Base-by-base conservation (phyloP, 495 filamentous ascomycete species). In the Chaetomium fimeti region DNA sequence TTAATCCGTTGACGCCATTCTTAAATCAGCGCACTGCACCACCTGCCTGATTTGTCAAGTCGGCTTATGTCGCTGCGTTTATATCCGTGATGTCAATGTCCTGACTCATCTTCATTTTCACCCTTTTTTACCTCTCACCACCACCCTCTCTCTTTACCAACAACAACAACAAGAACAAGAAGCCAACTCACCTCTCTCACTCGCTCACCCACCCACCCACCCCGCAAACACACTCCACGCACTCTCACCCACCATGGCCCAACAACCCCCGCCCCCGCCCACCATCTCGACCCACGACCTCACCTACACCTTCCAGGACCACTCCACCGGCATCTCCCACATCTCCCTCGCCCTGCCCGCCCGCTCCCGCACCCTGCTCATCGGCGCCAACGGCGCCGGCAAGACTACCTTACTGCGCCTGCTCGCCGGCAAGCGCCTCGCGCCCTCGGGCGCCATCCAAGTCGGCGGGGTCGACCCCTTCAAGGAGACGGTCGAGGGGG, bases 341-440 rank as follows among this genome's bases (percentile, higher is more conserved):
- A 82, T 98, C 67, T 78, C 74, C 63, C 84, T 99, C 53, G 76
- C 83, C 65, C 85, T 99, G 8, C 95, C 94, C 7, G 75, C 91
- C 3, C 85, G 88, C 53, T 92, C 89, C 66, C 90, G 95, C 66
- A 96, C 93, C 1, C 84, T 99, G 3, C 82, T 99, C 12, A 96
- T 98, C 71, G 94, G 94, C 72, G 94, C 95, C 63, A 99, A 99
- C 76, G 94, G 94, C 71, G 93, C 95, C 20, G 94, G 94, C 48
- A 99, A 99, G 74, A 98, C 95, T 24, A 98, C 94, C 3, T 87
- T 99, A 38, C 89, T 99, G 49, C 93, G 81, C 40, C 78, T 84
- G 22, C 84, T 95, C 51, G 89, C 90, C n/a, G 94, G 94, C 65
- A 98, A 97, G 76, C 91, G 92, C 25, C 88, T 99, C 61, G 89